Evolutionary conservation across 768 basidiomycete species (phyloP), one percentile per base, ranked within the genome.

Genomic region (Lentinula edodes): DNA sequence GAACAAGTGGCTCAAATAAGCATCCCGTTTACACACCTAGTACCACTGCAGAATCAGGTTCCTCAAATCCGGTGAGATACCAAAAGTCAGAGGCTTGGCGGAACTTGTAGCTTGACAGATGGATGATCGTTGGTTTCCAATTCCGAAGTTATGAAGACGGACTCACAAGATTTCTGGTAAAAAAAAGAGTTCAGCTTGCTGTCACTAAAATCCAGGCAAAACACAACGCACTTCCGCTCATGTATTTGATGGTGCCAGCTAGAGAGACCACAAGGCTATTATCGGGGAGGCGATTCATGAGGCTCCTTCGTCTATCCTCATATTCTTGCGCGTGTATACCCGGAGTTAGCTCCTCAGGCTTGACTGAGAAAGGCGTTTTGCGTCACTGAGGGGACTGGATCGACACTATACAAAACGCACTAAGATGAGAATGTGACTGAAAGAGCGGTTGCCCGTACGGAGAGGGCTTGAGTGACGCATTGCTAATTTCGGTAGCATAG

Each of bases 51-150:
- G 96, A 84, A 60, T 96, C 90, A 1, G 95, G 92, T 70, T 98
- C 96, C 61, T 93, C 86, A 68, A 97, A 97, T 10, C 97, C 97
- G 0, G 97, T 97, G 13, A 99, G 78, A 72, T 99, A 98, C 90
- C 90, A 93, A 71, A 95, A 92, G 73, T 96, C 89, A 41, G 91
- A 93, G 0, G 86, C 85, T 74, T 96, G 96, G 23, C 96, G 85
- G 70, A 92, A 97, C 71, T 95, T 95, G 80, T 98, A 97, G 73
- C 95, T 98, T 70, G 38, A 54, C 7, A 18, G 15, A 51, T 41
- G 41, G 54, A 60, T 52, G 16, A 67, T 46, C 58, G 23, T 64
- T 32, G 60, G 58, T n/a, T 34, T 34, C 45, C 28, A 18, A 23
- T 10, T 20, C 39, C 20, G 18, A 61, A 35, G n/a, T 50, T 34